Evolutionary conservation across 805 yeast species (phyloP).

Genomic region (Kazachstania viticola): DNA sequence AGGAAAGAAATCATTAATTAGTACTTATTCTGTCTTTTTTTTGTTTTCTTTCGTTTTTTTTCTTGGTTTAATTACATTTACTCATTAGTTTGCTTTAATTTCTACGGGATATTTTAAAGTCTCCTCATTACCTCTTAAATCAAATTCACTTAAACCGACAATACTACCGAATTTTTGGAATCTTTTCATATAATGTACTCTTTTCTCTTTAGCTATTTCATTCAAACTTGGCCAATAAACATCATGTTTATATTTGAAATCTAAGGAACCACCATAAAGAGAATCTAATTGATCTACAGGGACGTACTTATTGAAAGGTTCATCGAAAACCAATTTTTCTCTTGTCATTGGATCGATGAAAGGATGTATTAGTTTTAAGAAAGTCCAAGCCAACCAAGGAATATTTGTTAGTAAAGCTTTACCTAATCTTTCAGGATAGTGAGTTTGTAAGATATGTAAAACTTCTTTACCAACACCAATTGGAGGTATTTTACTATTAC

Average conservation of each 20-base stretch:
- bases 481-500: conserved; percentile 72
- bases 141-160: conserved; percentile 76
- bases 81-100: too few relatives aligned
- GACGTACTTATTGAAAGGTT: conserved; percentile 75
- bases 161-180: conserved; percentile 58
- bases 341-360: conserved; percentile 93
- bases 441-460: conserved; percentile 85
- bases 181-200: conserved; percentile 51
- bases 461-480: conserved; percentile 84
- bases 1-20: too few relatives aligned
- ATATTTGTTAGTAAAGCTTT: conserved; percentile 84
- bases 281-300: conserved; percentile 72
- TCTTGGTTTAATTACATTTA: too few relatives aligned
- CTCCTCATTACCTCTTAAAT: conserved; percentile 44
- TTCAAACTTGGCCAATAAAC: conserved; percentile 67
- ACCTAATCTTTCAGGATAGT: conserved; percentile 94
- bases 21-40: too few relatives aligned
- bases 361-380: conserved; percentile 82
- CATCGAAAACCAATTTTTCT: conserved; percentile 84
- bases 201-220: conserved; percentile 47
- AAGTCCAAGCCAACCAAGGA: conserved; percentile 90
- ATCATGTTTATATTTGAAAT: conserved; percentile 73
- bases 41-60: too few relatives aligned
- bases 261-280: conserved; percentile 75
- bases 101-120: conserved; percentile 19